Conservation (phyloP, 1,284 basidiomycete species). For the Papiliotrema terrestris region DNA sequence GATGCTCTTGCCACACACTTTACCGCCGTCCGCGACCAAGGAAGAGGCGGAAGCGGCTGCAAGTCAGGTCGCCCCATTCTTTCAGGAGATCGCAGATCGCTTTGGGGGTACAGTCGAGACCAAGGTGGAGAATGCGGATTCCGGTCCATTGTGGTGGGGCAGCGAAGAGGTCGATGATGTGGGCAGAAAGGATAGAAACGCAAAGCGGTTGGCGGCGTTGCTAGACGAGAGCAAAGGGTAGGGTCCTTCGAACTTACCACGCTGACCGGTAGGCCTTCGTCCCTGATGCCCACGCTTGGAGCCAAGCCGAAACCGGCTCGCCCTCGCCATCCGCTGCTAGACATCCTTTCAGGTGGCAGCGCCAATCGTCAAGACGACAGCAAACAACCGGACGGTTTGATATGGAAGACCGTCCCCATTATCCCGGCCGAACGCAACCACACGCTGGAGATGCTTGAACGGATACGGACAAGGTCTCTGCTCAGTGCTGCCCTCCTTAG, state of each 20-base stretch:
- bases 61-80: constrained; percentile 18
- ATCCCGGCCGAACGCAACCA: constrained; percentile 62
- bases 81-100: constrained; percentile 17
- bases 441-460: not conserved
- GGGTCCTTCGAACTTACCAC: constrained; percentile 3
- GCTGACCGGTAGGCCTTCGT: constrained; percentile 6
- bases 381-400: constrained; percentile 9
- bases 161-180: constrained; percentile 33
- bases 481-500: constrained; percentile 71
- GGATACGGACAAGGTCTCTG: constrained; percentile 42
- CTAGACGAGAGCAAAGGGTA: constrained; percentile 11
- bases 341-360: not conserved
- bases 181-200: constrained; percentile 25
- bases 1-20: constrained; percentile 53
- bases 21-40: not conserved
- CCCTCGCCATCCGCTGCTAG: not conserved
- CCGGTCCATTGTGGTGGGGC: constrained; percentile 33
- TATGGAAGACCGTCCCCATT: constrained; percentile 58
- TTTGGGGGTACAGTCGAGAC: constrained; percentile 12
- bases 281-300: constrained; percentile 1
- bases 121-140: constrained; percentile 12
- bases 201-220: constrained; percentile 18
- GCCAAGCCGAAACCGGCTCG: not conserved
- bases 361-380: not conserved
- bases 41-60: constrained; percentile 2